Base-by-base conservation (phyloP, 306 rosid species). In the Cicer yamashitae region DNA sequence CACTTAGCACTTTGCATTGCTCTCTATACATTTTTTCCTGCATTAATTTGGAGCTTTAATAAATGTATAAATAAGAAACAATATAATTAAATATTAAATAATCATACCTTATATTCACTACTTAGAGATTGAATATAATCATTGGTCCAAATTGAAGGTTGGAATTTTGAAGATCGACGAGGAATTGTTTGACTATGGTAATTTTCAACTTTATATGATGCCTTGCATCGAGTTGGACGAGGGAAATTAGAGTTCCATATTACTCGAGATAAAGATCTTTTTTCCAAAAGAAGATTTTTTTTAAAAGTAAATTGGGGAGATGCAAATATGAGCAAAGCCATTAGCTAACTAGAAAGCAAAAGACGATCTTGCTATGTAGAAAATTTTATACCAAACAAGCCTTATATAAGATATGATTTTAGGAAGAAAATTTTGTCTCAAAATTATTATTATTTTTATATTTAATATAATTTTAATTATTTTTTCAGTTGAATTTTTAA, bases 81-180 rank as follows among this genome's bases (percentile, higher is more conserved):
- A 30, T 30, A 30, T 30, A 30, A 30, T 30, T 30, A 30, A 30
- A 5, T 30, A 30, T 30, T 30, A 12, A 13, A 47, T 47, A 11
- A 47, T 47, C 5, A 6, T 13, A 48, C 82, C 62, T 8, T 51
- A 48, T 69, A 69, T 56, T 57, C 12, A 59, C 57, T 78, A 20
- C 7, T 38, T n/a, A 78, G 10, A 2, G 73, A 78, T 3, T 70
- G 77, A 10, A 78, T 47, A 30, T 47, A 61, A n/a, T 71, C 57
- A 39, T 40, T 2, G 18, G 44, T 25, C 77, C 77, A 78, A 71
- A 71, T 50, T 39, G 77, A 13, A 25, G 82, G 71, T 71, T 50
- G 30, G n/a, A 8, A 71, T 1, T 51, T 61, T 22, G 10, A 22
- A 20, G 67, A 61, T 62, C 59, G 48, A 15, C 67, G 77, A 30